Percentiles rank a stretch among this genome's conserved stretches.
Conservation (phyloP, 257 asterid species). For the Linaria vulgaris region DNA sequence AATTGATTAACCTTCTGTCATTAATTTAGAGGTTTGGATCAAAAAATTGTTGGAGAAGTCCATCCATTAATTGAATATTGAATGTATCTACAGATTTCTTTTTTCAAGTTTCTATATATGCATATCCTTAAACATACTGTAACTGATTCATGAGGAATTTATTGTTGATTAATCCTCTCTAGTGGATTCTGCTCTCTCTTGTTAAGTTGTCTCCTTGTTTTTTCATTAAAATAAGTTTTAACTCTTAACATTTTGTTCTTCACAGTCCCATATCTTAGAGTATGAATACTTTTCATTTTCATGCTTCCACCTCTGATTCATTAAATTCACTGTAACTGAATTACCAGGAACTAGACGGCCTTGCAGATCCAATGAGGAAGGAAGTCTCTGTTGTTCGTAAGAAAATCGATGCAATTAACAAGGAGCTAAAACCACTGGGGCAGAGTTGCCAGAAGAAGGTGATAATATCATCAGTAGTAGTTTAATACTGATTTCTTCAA, state of each 20-base stretch:
- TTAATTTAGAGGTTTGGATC: no score
- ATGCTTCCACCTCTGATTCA: not conserved
- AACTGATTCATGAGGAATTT: no score
- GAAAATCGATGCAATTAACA: conserved; percentile 79
- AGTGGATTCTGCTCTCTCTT: conserved; percentile 11
- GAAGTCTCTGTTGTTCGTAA: conserved; percentile 76
- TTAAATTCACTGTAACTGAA: conserved; percentile 11
- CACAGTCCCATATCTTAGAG: no score
- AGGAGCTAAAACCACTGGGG: conserved; percentile 90
- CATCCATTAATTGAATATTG: no score
- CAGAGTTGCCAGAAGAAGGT: conserved; percentile 97
- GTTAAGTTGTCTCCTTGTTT: not conserved
- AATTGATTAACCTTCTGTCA: no score
- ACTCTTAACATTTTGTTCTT: no score
- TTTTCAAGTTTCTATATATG: no score
- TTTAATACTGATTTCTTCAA: not conserved
- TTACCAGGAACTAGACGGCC: conserved; percentile 75
- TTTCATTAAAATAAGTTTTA: not conserved
- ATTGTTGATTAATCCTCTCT: conserved; percentile 10
- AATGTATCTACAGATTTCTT: no score
- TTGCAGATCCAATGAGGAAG: conserved; percentile 90
- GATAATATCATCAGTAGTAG: not conserved
- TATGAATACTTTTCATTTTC: no score
- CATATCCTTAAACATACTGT: no score
- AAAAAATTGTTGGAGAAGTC: no score